Base-by-base conservation (phyloP, 2,329 filamentous ascomycete genomes). In the Elsinoe fawcettii region DNA sequence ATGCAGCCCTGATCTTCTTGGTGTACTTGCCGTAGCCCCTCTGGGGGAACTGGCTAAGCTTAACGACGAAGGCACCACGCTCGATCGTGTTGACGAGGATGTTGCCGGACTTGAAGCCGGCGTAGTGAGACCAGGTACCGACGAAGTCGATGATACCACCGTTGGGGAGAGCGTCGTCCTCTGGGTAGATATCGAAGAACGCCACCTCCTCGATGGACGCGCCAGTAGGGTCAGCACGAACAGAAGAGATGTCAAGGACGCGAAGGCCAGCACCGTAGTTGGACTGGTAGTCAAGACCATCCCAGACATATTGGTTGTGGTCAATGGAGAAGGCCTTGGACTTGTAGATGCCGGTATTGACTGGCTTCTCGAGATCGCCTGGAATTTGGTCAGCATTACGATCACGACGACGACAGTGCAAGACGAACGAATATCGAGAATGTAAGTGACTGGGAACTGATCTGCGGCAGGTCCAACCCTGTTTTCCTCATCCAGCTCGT, bases 71-170 rank as follows among this genome's bases (percentile, higher is more conserved):
- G 5, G 73, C 71, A 51, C 78, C 78, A 5, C 77, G 68, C 67
- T 80, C 77, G 58, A 80, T 80, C 2, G 73, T 77, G 66, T 80
- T 79, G 61, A 80, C 65, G 9, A 80, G 71, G 58, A 80, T 72
- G 61, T 74, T 74, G 1, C 77, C 78, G 1, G 71, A 75, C 62
- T 72, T 72, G 64, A 79, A 80, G 60, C 67, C 74, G 1, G 75
- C 74, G 60, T 77, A 80, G 51, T 73, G 72, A 23, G 71, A 75
- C 77, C 77, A 80, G 1, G 74, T 74, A 3, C 73, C 76, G 51
- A 37, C 55, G 51, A 56, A 65, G 51, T 64, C 63, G 12, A 76
- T 69, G 2, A 60, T 55, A 30, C 53, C 53, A 14, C 53, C 53
- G 1, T 76, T 74, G 39, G 73, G 71, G 14, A 65, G 55, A 20